These are phyloP conservation scores for Lodderomyces elongisporus DNA, from an alignment of 1,139 yeast species.

Conservation along the genomic window DNA sequence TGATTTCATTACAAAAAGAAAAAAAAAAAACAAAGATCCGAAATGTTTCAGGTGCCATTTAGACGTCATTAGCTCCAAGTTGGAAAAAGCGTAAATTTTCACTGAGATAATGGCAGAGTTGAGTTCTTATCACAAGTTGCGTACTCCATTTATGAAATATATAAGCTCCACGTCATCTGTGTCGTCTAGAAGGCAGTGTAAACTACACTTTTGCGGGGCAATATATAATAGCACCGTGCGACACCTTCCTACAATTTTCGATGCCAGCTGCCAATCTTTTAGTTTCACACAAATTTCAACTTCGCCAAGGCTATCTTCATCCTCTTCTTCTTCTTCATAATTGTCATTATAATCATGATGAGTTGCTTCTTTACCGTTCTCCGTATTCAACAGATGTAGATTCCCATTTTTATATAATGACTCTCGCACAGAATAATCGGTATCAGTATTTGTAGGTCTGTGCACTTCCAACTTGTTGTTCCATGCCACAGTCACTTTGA, in stretches of 20 bases:
- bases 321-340: constrained; percentile 7
- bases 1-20: too few relatives aligned
- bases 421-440: constrained; percentile 19
- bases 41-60: too few relatives aligned
- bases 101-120: too few relatives aligned
- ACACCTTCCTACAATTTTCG: constrained; percentile 50
- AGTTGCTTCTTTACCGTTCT: too few relatives aligned
- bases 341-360: constrained; percentile 3
- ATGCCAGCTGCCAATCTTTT: constrained; percentile 55
- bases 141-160: constrained; percentile 44
- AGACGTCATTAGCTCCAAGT: too few relatives aligned
- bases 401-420: constrained; percentile 11
- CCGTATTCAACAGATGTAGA: not conserved
- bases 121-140: too few relatives aligned
- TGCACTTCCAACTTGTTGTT: constrained; percentile 41
- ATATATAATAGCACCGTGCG: constrained; percentile 48
- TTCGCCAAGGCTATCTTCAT: constrained; percentile 20
- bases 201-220: constrained; percentile 44
- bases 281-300: constrained; percentile 41
- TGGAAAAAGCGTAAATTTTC: too few relatives aligned
- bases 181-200: constrained; percentile 55
- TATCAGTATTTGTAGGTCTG: constrained; percentile 21
- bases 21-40: too few relatives aligned
- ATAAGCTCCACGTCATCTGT: constrained; percentile 52
- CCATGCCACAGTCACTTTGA: constrained; percentile 54